A percentile compares a stretch with the other conserved stretches of the same genome.
phyloP scores from a whole-genome alignment of 2,329 filamentous ascomycete genomes.

The Mariannaea sp. region DNA sequence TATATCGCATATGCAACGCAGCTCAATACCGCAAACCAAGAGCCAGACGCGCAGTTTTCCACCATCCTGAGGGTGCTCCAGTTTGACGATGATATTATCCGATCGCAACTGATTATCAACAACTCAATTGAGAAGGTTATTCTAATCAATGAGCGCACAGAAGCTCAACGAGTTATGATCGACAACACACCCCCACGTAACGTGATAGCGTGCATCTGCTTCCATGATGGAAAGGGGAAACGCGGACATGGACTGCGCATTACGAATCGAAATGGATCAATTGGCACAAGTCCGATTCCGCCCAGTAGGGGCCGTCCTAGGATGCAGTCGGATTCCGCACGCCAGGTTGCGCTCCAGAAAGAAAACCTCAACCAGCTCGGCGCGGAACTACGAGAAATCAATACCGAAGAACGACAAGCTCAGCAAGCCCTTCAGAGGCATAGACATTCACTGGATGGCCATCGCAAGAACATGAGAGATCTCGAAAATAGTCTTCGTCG shows the following conservation, averaged over 20 bases:
- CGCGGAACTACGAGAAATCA: conserved; percentile 57
- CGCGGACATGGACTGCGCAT: conserved; percentile 66
- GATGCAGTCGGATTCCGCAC: conserved; percentile 79
- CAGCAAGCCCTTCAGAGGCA: conserved; percentile 55
- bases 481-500: conserved; percentile 62
- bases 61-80: conserved; percentile 82
- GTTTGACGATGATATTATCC: conserved; percentile 79
- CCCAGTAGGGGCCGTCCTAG: conserved; percentile 61
- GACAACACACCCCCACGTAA: conserved; percentile 65
- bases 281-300: conserved; percentile 48
- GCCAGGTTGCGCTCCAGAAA: conserved; percentile 62
- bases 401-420: conserved; percentile 52
- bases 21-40: conserved; percentile 53
- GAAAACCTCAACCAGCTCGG: conserved; percentile 59
- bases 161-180: conserved; percentile 74
- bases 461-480: conserved; percentile 39
- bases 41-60: conserved; percentile 73
- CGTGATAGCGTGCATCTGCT: conserved; percentile 72
- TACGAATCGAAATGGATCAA: conserved; percentile 48
- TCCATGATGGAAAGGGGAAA: conserved; percentile 61
- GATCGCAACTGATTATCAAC: conserved; percentile 82
- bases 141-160: conserved; percentile 69
- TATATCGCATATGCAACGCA: conserved; percentile 45
- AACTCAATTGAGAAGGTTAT: conserved; percentile 83
- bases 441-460: conserved; percentile 52